Conservation (phyloP, 208 protist genomes). For the Eutreptiella sp. region DNA sequence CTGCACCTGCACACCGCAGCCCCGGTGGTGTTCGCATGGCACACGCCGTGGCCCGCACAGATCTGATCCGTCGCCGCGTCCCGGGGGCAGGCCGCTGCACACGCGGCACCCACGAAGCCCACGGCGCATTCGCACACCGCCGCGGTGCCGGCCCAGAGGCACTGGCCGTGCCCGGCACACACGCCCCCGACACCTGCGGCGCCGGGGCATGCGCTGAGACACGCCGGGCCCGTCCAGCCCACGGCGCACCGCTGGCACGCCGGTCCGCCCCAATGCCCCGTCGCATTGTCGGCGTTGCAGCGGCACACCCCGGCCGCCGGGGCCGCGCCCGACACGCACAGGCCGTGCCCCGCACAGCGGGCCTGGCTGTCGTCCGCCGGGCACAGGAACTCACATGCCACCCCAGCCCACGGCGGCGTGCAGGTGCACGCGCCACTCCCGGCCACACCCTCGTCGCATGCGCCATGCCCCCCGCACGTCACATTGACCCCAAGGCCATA, state of each 20-base stretch:
- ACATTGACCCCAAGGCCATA: too few species aligned
- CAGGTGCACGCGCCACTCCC: constrained; percentile 7
- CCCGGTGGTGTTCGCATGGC: constrained; percentile 1
- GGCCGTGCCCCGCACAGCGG: neutral
- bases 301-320: neutral
- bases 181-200: too few species aligned
- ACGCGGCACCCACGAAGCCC: too few species aligned
- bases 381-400: neutral
- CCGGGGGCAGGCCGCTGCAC: too few species aligned
- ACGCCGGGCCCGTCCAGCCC: too few species aligned
- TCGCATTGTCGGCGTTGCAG: neutral
- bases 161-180: too few species aligned
- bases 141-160: too few species aligned
- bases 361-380: neutral
- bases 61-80: too few species aligned
- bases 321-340: neutral
- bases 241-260: too few species aligned
- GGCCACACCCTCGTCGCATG: constrained; percentile 7
- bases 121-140: too few species aligned
- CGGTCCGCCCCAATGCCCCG: neutral
- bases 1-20: constrained; percentile 1
- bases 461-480: constrained; percentile 4
- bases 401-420: neutral
- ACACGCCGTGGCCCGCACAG: constrained; percentile 3
- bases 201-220: too few species aligned